Base-by-base conservation (phyloP, 257 asterid species). In the Phtheirospermum japonicum region DNA sequence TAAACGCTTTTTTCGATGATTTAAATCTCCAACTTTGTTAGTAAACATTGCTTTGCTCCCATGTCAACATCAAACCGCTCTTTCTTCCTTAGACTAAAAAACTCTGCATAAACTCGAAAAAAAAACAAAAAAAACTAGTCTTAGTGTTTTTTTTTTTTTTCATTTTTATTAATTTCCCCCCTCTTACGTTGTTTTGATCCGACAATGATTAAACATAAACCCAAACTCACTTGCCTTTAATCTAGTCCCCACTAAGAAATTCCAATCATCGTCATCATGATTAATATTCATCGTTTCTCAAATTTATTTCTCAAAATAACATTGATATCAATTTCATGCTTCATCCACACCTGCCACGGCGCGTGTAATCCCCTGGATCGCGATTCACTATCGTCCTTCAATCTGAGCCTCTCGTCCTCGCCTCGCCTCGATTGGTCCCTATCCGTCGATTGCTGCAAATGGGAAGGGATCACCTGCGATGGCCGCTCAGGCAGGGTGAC, bases 401-500 rank as follows among this genome's bases (percentile, higher is more conserved):
- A 81, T 51, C 61, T 10, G 4, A 80, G 43, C 54, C 17, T 81
- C 63, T 53, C 83, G 0, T 66, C 81, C 33, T 4, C 78, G 3
- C 77, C 84, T 42, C 89, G 90, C 4, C 67, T 89, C 70, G 73
- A 77, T 51, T 92, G 99, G 99, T 73, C 74, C 5, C 40, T 50
- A 49, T 54, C 85, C 4, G 20, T 17, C 10, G 95, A 92, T 61
- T 92, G 99, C 77, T 92, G 99, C 74, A 30, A 8, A 42, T 86
- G 99, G 99, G 96, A 92, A 58, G 99, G 99, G 8, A 65, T 92
- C 5, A 62, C 55, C 11, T 92, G 99, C 72, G 97, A 92, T 49
- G 72, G 39, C 54, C n/a, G n/a, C n/a, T 60, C 76, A 5, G 91
- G 78, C 18, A 73, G 88, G 28, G 96, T 92, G 6, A 75, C 59